Percentiles rank a stretch among this genome's conserved stretches.
These are phyloP conservation scores for Taiozyma onychis DNA, from an alignment of 1,139 yeast genomes.

Conservation along the genomic window DNA sequence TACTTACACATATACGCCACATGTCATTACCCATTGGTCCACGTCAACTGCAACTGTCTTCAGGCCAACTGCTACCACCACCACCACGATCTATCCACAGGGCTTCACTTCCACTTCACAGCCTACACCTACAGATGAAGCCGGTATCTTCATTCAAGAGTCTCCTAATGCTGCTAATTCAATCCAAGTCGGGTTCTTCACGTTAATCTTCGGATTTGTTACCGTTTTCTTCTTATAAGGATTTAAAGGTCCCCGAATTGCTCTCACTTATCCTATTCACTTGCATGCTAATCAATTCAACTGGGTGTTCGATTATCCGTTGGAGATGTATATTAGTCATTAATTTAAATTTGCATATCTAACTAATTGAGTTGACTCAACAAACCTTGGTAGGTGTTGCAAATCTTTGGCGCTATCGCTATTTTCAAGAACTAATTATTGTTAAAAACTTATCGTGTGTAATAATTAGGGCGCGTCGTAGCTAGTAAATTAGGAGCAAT, in stretches of 20 bases:
- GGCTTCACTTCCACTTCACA: conserved; percentile 13
- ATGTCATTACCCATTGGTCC: background rate
- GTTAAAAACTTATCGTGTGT: too few species aligned
- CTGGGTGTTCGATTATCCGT: background rate
- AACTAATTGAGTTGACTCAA: too few species aligned
- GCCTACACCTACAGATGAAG: conserved; percentile 15
- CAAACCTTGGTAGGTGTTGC: background rate
- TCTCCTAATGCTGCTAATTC: background rate
- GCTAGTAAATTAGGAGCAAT: too few species aligned
- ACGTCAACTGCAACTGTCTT: conserved; percentile 7
- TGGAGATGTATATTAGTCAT: background rate
- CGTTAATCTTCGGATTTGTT: background rate
- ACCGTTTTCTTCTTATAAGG: background rate
- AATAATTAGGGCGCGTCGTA: too few species aligned
- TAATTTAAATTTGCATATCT: too few species aligned
- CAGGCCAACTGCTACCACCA: conserved; percentile 14
- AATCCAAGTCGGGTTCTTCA: background rate
- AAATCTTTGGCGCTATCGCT: background rate
- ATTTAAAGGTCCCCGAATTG: too few species aligned
- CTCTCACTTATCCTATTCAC: background rate
- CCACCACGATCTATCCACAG: conserved; percentile 13
- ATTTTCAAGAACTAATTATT: background rate
- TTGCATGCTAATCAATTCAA: background rate
- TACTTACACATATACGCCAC: conserved; percentile 3
- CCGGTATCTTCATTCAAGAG: background rate